These are phyloP conservation scores for Cyathus striatus DNA, from an alignment of 768 basidiomycete species.

Conservation along the genomic window DNA sequence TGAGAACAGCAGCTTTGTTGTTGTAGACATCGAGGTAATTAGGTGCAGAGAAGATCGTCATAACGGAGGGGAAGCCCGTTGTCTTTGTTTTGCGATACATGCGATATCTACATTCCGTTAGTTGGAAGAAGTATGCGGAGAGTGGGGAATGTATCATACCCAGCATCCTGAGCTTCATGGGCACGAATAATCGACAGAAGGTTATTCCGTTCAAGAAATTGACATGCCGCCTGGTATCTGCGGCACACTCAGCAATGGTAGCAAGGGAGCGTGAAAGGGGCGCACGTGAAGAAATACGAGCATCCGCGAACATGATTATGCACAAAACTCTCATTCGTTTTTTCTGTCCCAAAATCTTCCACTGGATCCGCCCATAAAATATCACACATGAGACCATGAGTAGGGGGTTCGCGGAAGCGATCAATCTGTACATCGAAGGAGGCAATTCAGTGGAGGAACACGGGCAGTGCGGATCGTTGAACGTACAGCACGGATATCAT, in stretches of 20 bases:
- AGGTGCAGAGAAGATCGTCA: constrained; percentile 99
- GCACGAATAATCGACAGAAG: constrained; percentile 95
- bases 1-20: constrained; percentile 98
- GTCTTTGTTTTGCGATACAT: constrained; percentile 99
- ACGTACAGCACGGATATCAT: constrained; percentile 85
- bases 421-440: constrained; percentile 60
- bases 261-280: constrained; percentile 5
- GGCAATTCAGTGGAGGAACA: background rate
- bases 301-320: constrained; percentile 98
- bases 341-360: constrained; percentile 96
- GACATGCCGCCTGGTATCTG: constrained; percentile 94
- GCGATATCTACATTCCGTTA: constrained; percentile 58
- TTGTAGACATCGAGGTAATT: constrained; percentile 99
- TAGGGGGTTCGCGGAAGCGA: constrained; percentile 97
- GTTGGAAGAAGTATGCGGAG: constrained; percentile 3
- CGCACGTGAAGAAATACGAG: constrained; percentile 81
- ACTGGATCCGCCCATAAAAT: constrained; percentile 98
- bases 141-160: constrained; percentile 42
- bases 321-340: constrained; percentile 82
- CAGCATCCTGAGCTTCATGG: constrained; percentile 98
- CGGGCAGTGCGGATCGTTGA: background rate
- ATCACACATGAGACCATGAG: constrained; percentile 97
- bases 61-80: constrained; percentile 97
- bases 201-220: constrained; percentile 97
- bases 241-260: background rate